phyloP scores from a whole-genome alignment of 257 asterid genomes.

The Ilex aquifolium region DNA sequence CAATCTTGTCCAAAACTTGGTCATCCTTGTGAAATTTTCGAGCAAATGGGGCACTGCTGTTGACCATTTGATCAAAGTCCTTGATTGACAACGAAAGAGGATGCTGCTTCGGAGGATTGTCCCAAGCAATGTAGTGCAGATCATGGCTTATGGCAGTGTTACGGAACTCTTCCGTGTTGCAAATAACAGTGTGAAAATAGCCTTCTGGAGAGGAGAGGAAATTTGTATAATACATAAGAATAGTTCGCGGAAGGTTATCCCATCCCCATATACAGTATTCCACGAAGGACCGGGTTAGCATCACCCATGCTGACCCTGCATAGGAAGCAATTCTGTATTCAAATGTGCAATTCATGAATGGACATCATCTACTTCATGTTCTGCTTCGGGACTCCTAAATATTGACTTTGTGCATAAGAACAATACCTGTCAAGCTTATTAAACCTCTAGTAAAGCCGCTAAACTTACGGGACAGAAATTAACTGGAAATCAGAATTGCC shows the following conservation, averaged over 20 bases:
- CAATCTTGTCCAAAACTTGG: conserved; percentile 75
- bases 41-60: conserved; percentile 92
- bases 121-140: conserved; percentile 98
- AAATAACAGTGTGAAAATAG: conserved; percentile 87
- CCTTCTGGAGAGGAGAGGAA: conserved; percentile 96
- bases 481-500: no score
- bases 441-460: no score
- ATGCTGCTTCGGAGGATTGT: conserved; percentile 95
- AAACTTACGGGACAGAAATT: no score
- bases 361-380: not conserved
- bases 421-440: no score
- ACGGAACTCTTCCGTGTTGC: conserved; percentile 73
- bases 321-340: conserved; percentile 4
- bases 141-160: conserved; percentile 79
- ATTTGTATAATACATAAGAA: conserved; percentile 89
- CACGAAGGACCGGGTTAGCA: conserved; percentile 72
- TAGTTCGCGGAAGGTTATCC: conserved; percentile 88
- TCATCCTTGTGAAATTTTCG: conserved; percentile 87
- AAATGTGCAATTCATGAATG: not conserved
- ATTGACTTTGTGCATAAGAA: no score
- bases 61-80: conserved; percentile 73
- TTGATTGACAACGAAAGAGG: conserved; percentile 56
- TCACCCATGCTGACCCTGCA: conserved; percentile 97
- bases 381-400: no score
- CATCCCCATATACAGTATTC: conserved; percentile 97